A percentile compares a stretch with the other conserved stretches of the same genome.
Conservation (phyloP, 2,329 filamentous ascomycete species). For the Aplosporella prunicola region DNA sequence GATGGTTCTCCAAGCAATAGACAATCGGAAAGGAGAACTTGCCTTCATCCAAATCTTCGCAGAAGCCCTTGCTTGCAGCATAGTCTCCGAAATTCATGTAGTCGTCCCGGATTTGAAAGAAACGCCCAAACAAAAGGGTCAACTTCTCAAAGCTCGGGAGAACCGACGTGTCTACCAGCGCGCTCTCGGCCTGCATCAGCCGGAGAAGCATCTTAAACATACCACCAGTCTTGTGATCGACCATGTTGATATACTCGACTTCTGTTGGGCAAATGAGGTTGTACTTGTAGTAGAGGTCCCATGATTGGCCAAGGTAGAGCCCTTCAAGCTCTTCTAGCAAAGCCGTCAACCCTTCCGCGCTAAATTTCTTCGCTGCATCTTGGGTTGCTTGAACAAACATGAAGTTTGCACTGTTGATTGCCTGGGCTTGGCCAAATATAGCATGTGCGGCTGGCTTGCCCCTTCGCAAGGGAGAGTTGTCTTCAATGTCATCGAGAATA, state of each 20-base stretch:
- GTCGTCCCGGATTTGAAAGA: conserved; percentile 29
- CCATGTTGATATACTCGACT: conserved; percentile 41
- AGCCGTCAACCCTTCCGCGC: neutral
- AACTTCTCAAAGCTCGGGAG: conserved; percentile 25
- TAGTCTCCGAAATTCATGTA: conserved; percentile 28
- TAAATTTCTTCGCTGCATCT: conserved; percentile 26
- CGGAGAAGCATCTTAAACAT: conserved; percentile 38
- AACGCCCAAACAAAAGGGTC: conserved; percentile 17
- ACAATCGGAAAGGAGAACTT: conserved; percentile 33
- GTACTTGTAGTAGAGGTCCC: conserved; percentile 41
- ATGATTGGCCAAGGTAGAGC: conserved; percentile 39
- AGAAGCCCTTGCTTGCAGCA: conserved; percentile 31
- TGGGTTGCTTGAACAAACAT: conserved; percentile 38
- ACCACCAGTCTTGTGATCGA: conserved; percentile 42
- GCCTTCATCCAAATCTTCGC: conserved; percentile 35
- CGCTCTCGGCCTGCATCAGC: conserved; percentile 35
- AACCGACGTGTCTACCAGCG: neutral
- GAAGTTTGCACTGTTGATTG: conserved; percentile 44
- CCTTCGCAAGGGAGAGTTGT: conserved; percentile 38
- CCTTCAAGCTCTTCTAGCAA: conserved; percentile 34
- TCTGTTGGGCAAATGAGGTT: conserved; percentile 37
- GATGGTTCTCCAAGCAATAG: conserved; percentile 3
- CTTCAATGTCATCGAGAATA: conserved; percentile 43
- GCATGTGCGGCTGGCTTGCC: conserved; percentile 41
- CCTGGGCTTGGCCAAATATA: conserved; percentile 42